phyloP scores from a whole-genome alignment of 2,329 filamentous ascomycete species.

The Neonectria sp. region DNA sequence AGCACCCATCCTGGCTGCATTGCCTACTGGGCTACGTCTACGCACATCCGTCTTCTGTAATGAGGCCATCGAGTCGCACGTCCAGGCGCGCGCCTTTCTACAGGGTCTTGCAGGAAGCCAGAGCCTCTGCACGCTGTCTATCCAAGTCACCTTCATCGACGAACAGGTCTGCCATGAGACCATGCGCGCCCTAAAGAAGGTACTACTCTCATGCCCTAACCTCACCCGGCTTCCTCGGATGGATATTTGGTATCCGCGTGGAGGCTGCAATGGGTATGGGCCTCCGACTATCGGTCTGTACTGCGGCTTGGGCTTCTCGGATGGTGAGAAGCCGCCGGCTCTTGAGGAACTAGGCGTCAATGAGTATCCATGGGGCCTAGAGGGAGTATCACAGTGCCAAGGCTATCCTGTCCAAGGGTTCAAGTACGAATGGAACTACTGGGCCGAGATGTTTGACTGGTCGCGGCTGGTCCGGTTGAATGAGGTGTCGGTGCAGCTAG shows the following conservation, averaged over 20 bases:
- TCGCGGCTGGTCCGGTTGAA: conserved; percentile 23
- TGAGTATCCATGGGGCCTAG: conserved; percentile 22
- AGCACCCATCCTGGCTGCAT: conserved; percentile 9
- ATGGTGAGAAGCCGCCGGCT: conserved; percentile 19
- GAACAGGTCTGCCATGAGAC: conserved; percentile 24
- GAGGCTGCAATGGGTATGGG: conserved; percentile 1
- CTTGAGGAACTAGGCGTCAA: conserved; percentile 23
- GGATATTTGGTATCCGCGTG: conserved; percentile 20
- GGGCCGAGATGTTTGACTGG: conserved; percentile 27
- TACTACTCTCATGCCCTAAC: conserved; percentile 31
- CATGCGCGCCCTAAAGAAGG: conserved; percentile 24
- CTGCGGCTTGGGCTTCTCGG: conserved; percentile 16
- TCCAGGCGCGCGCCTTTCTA: conserved; percentile 17
- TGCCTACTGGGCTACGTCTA: conserved; percentile 8
- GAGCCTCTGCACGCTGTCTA: conserved; percentile 20
- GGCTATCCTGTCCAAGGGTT: conserved; percentile 11
- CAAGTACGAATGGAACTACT: conserved; percentile 16
- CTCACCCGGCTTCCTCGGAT: conserved; percentile 16
- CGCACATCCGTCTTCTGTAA: conserved; percentile 22
- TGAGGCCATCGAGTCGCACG: conserved; percentile 7
- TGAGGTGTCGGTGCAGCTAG: neutral
- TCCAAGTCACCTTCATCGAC: conserved; percentile 13
- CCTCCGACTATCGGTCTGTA: neutral
- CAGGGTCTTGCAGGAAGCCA: conserved; percentile 2
- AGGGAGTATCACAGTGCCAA: neutral